Conservation (phyloP, 345 rosid species). For the Syzygium oleosum region DNA sequence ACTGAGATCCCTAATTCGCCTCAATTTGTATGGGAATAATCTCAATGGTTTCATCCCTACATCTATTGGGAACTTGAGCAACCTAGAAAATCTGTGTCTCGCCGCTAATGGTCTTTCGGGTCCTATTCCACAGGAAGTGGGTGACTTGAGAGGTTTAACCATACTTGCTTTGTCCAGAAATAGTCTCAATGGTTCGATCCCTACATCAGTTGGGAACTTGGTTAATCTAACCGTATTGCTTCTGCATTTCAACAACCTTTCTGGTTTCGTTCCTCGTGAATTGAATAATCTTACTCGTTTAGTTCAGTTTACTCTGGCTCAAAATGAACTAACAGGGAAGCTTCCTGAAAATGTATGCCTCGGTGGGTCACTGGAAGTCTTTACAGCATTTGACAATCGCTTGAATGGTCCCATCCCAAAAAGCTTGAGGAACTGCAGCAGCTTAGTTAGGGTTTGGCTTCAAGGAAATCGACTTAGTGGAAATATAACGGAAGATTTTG, state of each 20-base stretch:
- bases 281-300: background rate
- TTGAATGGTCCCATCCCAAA: slow-evolving; percentile 9
- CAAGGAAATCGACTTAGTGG: background rate
- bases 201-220: background rate
- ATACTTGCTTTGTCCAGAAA: background rate
- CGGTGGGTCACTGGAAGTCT: background rate
- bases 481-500: background rate
- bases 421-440: slow-evolving; percentile 8
- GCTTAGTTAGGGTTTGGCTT: slow-evolving; percentile 1
- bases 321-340: slow-evolving; percentile 1
- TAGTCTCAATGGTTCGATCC: background rate
- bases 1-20: background rate
- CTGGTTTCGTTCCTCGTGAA: background rate
- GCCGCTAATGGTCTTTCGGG: background rate
- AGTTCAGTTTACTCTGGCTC: background rate
- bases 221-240: background rate
- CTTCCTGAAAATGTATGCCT: slow-evolving; percentile 4
- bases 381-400: background rate
- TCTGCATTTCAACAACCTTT: background rate
- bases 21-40: background rate
- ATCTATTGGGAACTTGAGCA: background rate
- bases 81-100: background rate
- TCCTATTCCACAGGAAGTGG: background rate
- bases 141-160: background rate
- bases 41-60: background rate